Evolutionary conservation across 2,329 filamentous ascomycete genomes (phyloP).

Genomic region (Basipetospora chlamydospora): DNA sequence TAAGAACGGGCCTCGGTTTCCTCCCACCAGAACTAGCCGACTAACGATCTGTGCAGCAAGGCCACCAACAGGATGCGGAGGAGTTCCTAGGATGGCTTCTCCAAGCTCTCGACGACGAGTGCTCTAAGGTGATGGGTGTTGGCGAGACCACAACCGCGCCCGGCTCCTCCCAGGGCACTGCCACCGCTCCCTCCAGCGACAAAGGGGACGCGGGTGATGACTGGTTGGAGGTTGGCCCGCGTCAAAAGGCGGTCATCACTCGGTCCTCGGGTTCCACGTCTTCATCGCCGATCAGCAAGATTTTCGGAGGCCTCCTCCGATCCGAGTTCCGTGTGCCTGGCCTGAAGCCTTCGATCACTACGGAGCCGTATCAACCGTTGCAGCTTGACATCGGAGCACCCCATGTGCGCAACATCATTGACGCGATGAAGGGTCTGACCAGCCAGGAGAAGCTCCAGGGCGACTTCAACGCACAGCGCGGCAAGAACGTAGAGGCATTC

Average conservation of each 20-base stretch:
- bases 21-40: background rate
- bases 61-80: conserved; percentile 94
- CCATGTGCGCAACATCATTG: conserved; percentile 78
- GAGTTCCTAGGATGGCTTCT: conserved; percentile 91
- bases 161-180: conserved; percentile 3
- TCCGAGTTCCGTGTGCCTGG: conserved; percentile 82
- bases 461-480: conserved; percentile 67
- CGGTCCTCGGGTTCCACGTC: conserved; percentile 65
- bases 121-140: conserved; percentile 57
- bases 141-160: conserved; percentile 19
- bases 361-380: conserved; percentile 85
- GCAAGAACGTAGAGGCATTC: conserved; percentile 62
- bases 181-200: conserved; percentile 14
- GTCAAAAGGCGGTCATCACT: conserved; percentile 76
- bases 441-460: conserved; percentile 73
- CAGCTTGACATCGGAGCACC: conserved; percentile 87
- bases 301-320: conserved; percentile 82
- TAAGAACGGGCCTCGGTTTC: conserved; percentile 25
- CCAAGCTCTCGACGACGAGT: conserved; percentile 88
- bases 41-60: conserved; percentile 40
- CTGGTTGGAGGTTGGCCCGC: conserved; percentile 92
- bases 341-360: conserved; percentile 76
- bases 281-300: conserved; percentile 78
- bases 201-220: conserved; percentile 34
- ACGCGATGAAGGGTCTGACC: conserved; percentile 76